Evolutionary conservation across 441 rosid species (phyloP).

Genomic region (Lepidium campestre): DNA sequence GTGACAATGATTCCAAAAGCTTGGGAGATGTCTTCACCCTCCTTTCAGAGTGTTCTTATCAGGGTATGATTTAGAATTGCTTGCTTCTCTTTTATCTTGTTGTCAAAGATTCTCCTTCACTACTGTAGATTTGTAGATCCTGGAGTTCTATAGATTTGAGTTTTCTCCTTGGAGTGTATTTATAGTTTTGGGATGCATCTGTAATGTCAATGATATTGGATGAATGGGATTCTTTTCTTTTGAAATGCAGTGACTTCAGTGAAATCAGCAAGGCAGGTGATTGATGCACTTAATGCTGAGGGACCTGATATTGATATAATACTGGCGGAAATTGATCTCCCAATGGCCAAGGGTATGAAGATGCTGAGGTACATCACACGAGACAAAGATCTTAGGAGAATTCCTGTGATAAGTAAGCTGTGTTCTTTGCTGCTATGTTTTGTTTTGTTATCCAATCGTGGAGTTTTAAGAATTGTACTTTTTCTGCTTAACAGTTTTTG

Average conservation of each 20-base stretch:
- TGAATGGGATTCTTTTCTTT: background rate
- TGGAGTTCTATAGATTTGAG: background rate
- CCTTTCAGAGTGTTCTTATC: slow-evolving; percentile 86
- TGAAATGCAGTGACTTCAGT: slow-evolving; percentile 70
- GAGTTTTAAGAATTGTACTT: background rate
- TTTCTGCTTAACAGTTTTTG: background rate
- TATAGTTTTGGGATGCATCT: background rate
- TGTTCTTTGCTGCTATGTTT: background rate
- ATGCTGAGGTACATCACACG: slow-evolving; percentile 83
- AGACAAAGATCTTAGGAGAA: slow-evolving; percentile 74
- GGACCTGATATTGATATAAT: slow-evolving; percentile 92
- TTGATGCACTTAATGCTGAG: slow-evolving; percentile 92
- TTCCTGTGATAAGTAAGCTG: slow-evolving; percentile 93
- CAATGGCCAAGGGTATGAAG: slow-evolving; percentile 93
- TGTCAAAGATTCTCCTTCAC: background rate
- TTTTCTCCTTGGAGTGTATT: background rate
- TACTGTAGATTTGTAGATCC: slow-evolving; percentile 8
- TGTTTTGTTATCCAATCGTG: background rate
- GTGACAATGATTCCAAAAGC: slow-evolving; percentile 75
- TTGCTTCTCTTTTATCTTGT: background rate
- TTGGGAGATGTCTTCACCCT: slow-evolving; percentile 69
- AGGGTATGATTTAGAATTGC: slow-evolving; percentile 39
- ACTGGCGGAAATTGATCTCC: slow-evolving; percentile 94
- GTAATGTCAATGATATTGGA: background rate
- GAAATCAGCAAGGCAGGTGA: slow-evolving; percentile 88